Evolutionary conservation across 2,329 filamentous ascomycete genomes (phyloP), one percentile per base, ranked within the genome.

Genomic region (Diplodia mutila): DNA sequence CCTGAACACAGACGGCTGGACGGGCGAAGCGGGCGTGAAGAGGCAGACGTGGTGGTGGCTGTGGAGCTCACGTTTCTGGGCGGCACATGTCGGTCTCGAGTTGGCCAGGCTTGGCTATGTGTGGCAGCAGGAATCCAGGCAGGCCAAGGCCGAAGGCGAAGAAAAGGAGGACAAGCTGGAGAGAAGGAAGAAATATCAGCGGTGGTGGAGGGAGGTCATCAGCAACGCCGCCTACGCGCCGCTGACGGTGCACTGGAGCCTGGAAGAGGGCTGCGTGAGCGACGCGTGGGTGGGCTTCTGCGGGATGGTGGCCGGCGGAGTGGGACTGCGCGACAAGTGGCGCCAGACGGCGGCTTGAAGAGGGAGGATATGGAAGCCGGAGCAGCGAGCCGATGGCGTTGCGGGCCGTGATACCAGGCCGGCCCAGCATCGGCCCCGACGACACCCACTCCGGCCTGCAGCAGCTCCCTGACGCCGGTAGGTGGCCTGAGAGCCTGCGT

Each of bases 21-120:
- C 80, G 6, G 82, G 84, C 16, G 83, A 85, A 57, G 71, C 69
- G 9, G 79, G 80, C 0, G 75, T 77, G 64, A 72, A 67, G 37
- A 85, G 85, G 57, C 85, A 91, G 76, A 84, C 78, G 32, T 83
- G 81, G 71, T 89, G 90, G 75, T 90, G 86, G 79, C 77, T 89
- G 21, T 91, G 90, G 88, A 93, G 91, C 79, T 89, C 87, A 67
- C 85, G 93, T 53, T 91, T 91, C 70, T 98, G 94, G 93, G 87
- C 89, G 66, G 85, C 86, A 27, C 93, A 93, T 80, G 89, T 97
- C 7, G 86, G 86, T 23, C 81, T 94, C 69, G 93, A 97, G 81
- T 85, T 95, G 69, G 83, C 88, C 61, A 84, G 90, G 70, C 80
- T 97, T 68, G 73, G 73, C 27, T 71, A 80, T 8, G 71, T 77